These are phyloP conservation scores for Tolypocladium album DNA, from an alignment of 2,329 filamentous ascomycete genomes.

Conservation along the genomic window DNA sequence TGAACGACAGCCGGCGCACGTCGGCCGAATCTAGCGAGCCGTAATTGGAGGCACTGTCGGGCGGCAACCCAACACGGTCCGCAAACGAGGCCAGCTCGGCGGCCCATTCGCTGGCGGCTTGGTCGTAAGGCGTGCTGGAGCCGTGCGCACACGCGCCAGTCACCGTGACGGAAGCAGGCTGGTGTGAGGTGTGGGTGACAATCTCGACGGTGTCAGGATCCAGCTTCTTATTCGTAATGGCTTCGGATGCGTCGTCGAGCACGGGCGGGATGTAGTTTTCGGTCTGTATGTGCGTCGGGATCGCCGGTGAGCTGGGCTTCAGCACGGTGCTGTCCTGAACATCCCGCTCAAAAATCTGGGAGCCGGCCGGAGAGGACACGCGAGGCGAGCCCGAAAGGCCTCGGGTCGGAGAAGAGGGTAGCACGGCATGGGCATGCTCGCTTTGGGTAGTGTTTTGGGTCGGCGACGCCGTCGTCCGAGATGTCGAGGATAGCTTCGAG, in stretches of 20 bases:
- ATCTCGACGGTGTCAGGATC: constrained; percentile 90
- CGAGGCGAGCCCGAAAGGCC: constrained; percentile 62
- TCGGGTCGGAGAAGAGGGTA: constrained; percentile 54
- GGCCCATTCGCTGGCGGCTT: constrained; percentile 37
- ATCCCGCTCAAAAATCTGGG: constrained; percentile 86
- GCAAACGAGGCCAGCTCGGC: constrained; percentile 48
- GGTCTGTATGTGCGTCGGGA: constrained; percentile 85
- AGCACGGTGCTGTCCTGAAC: constrained; percentile 68
- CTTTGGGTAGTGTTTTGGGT: constrained; percentile 17
- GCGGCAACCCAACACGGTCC: constrained; percentile 26
- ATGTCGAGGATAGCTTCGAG: constrained; percentile 26
- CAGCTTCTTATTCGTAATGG: constrained; percentile 77
- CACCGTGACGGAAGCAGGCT: constrained; percentile 62
- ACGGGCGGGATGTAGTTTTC: constrained; percentile 91
- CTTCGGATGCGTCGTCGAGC: constrained; percentile 80
- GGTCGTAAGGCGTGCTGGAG: constrained; percentile 24
- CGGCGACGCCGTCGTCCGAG: constrained; percentile 26
- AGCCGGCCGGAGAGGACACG: constrained; percentile 65
- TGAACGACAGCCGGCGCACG: constrained; percentile 79
- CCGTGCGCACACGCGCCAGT: constrained; percentile 29
- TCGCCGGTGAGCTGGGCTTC: constrained; percentile 69
- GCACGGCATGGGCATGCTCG: constrained; percentile 29
- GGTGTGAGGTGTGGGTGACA: constrained; percentile 75
- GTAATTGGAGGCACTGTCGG: constrained; percentile 64
- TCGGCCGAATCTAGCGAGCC: constrained; percentile 66